Evolutionary conservation across 2,329 filamentous ascomycete species (phyloP), one percentile per base, ranked within the genome.

Genomic region (Beauveria scarabaeidicola): DNA sequence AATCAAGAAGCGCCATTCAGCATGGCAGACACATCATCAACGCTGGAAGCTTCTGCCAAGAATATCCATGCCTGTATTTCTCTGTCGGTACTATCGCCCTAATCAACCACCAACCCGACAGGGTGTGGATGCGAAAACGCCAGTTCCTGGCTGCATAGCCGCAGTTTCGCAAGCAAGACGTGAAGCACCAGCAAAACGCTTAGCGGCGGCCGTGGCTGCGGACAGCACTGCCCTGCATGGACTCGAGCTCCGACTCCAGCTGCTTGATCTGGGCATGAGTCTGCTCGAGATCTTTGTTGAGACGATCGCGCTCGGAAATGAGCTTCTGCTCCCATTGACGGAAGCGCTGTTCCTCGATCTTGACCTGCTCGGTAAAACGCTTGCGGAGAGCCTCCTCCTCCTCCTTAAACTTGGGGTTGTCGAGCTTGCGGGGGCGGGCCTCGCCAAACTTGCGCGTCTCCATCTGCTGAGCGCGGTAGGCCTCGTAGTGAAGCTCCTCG

Each of bases 401-500:
- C 76, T 99, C 94, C 86, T 99, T 99, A 85, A 97, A 99, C 83
- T 99, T 99, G 79, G 94, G 94, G 83, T 99, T 99, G 81, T 99
- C 94, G 69, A 99, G 83, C 85, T 99, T 99, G 77, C 93, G 85
- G 68, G 94, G 94, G 67, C 93, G 87, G 62, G 92, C 93, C 81
- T 99, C 95, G 77, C 94, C 94, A 69, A 99, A 97, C 80, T 99
- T 99, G 79, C 94, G 87, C 54, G 94, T 99, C 83, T 99, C 94
- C 94, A 99, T 99, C 79, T 99, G 95, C 77, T 96, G 91, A 59
- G 94, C 94, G 69, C 94, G 93, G 83, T 99, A 99, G 63, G 91
- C 93, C 78, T 99, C 94, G 81, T 99, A 99, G 83, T 99, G 94
- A 70, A 91, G 87, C 82, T 99, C 94, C 79, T 99, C 94, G 67